A percentile compares a stretch with the other conserved stretches of the same genome.
Conservation (phyloP, 1,284 basidiomycete species). For the Rhodotorula mucilaginosa region DNA sequence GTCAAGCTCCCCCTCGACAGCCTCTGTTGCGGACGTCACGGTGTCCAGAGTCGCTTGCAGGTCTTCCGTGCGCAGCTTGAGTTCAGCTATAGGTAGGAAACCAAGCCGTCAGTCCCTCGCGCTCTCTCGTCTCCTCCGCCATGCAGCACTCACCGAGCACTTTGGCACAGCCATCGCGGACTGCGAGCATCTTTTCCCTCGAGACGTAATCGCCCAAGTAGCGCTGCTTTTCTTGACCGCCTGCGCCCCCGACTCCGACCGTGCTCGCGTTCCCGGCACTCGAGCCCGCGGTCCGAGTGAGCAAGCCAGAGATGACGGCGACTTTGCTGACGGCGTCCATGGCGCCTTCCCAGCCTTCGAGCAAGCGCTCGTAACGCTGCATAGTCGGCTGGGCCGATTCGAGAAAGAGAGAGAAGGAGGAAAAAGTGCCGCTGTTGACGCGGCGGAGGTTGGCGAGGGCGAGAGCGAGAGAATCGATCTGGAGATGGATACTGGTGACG, state of each 20-base stretch:
- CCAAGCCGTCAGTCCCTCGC: too few relatives aligned
- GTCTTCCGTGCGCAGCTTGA: slow-evolving; percentile 14
- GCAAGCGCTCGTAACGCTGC: slow-evolving; percentile 17
- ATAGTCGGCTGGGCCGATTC: slow-evolving; percentile 19
- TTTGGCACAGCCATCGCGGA: slow-evolving; percentile 41
- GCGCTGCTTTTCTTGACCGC: slow-evolving; percentile 30
- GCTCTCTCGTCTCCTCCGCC: too few relatives aligned
- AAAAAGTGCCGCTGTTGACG: slow-evolving; percentile 31
- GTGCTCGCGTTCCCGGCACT: slow-evolving; percentile 2
- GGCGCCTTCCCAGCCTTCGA: slow-evolving; percentile 30
- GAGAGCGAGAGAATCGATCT: slow-evolving; percentile 33
- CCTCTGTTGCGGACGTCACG: slow-evolving; percentile 31
- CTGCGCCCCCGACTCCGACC: neutral
- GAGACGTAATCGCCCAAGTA: slow-evolving; percentile 42
- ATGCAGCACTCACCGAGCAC: slow-evolving; percentile 25
- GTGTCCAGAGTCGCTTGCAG: slow-evolving; percentile 31
- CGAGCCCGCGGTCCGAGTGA: neutral
- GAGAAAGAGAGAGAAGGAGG: slow-evolving; percentile 23
- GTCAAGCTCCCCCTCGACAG: slow-evolving; percentile 36
- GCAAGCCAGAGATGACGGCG: slow-evolving; percentile 27
- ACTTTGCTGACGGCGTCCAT: slow-evolving; percentile 38
- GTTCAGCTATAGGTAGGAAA: slow-evolving; percentile 17
- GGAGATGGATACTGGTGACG: slow-evolving; percentile 33
- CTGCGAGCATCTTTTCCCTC: slow-evolving; percentile 43
- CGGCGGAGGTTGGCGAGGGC: slow-evolving; percentile 37